phyloP scores from a whole-genome alignment of 202 grass and related monocot genomes.

The Hordeum pubiflorum region DNA sequence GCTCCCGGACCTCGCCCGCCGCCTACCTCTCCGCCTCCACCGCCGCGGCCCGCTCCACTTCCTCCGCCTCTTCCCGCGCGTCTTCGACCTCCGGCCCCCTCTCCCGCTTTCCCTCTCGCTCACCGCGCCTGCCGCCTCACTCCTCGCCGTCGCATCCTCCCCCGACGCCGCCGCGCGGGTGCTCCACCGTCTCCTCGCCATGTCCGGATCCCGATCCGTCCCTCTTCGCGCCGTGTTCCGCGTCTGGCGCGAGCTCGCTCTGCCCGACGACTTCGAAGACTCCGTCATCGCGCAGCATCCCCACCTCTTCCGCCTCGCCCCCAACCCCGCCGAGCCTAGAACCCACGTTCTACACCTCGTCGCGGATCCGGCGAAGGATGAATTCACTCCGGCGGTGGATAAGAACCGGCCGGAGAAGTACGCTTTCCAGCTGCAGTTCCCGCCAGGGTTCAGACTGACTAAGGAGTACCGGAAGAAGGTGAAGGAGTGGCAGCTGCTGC shows the following conservation, averaged over 20 bases:
- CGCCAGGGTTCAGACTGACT: conserved; percentile 60
- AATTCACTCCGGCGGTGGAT: conserved; percentile 35
- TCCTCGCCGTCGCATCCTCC: conserved; percentile 43
- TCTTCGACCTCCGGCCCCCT: conserved; percentile 48
- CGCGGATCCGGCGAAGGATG: neutral
- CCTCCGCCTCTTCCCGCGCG: conserved; percentile 66
- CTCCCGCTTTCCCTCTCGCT: conserved; percentile 49
- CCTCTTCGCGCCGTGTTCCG: conserved; percentile 78
- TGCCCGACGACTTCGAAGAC: conserved; percentile 79
- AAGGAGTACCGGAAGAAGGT: conserved; percentile 62
- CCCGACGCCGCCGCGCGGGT: conserved; percentile 18
- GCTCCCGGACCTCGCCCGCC: conserved; percentile 42
- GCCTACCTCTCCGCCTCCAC: conserved; percentile 56
- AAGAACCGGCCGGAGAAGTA: conserved; percentile 30
- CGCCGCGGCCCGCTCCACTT: conserved; percentile 62
- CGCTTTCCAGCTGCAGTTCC: conserved; percentile 69
- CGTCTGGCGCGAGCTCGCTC: conserved; percentile 80
- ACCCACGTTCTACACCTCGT: conserved; percentile 66
- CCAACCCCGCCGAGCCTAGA: conserved; percentile 53
- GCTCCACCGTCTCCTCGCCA: conserved; percentile 57
- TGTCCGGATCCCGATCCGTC: conserved; percentile 49
- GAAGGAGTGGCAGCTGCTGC: conserved; percentile 54
- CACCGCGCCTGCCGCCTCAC: conserved; percentile 31
- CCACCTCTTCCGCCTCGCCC: conserved; percentile 41
- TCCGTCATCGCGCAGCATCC: conserved; percentile 53